Evolutionary conservation across 257 asterid species (phyloP).

Genomic region (Scutellaria barbata): DNA sequence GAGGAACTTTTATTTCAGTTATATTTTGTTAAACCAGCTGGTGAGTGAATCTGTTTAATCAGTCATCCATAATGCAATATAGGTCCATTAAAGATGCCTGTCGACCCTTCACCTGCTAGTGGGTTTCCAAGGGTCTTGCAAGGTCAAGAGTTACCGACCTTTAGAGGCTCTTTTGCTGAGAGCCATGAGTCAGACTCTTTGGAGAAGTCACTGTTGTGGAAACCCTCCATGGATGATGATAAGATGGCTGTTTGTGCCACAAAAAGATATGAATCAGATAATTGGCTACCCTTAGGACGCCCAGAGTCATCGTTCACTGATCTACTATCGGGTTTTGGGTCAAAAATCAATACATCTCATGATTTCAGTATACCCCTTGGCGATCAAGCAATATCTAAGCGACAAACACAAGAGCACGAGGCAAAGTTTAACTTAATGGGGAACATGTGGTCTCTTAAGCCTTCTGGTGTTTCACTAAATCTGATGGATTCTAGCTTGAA

Average conservation of each 20-base stretch:
- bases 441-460: slow-evolving; percentile 59
- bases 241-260: slow-evolving; percentile 58
- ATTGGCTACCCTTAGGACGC: slow-evolving; percentile 68
- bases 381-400: slow-evolving; percentile 54
- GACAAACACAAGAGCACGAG: slow-evolving; percentile 57
- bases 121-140: slow-evolving; percentile 90
- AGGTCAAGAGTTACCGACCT: slow-evolving; percentile 89
- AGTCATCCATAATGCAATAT: slow-evolving; percentile 20
- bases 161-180: slow-evolving; percentile 74
- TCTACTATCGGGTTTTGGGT: slow-evolving; percentile 81
- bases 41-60: slow-evolving; percentile 22
- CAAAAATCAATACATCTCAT: slow-evolving; percentile 51
- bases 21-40: slow-evolving; percentile 10
- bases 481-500: slow-evolving; percentile 63
- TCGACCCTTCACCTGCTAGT: slow-evolving; percentile 73
- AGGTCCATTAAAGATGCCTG: slow-evolving; percentile 69
- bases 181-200: slow-evolving; percentile 69
- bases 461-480: slow-evolving; percentile 71
- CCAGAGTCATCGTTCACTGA: slow-evolving; percentile 78
- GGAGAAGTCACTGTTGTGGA: slow-evolving; percentile 63
- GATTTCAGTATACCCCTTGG: slow-evolving; percentile 49
- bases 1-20: slow-evolving; percentile 14
- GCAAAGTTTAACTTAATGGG: slow-evolving; percentile 55
- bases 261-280: slow-evolving; percentile 60
- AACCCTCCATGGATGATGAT: slow-evolving; percentile 61